phyloP scores from a whole-genome alignment of 2,329 filamentous ascomycete species.

The Botrytis aclada region DNA sequence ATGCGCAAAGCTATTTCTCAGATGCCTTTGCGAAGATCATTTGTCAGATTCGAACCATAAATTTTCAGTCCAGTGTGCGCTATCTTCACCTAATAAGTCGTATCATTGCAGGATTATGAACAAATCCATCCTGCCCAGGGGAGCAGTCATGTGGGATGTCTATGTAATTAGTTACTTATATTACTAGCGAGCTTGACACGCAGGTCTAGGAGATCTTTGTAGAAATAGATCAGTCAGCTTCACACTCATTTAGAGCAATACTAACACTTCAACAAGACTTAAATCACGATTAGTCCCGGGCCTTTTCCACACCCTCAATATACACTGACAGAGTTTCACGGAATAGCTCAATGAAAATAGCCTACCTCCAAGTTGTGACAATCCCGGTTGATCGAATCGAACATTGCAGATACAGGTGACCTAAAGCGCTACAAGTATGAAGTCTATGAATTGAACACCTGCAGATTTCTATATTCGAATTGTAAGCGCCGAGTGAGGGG shows the following conservation, averaged over 20 bases:
- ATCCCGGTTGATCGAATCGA: too few species aligned
- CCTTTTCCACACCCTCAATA: too few species aligned
- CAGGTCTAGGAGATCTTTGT: background rate
- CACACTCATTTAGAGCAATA: background rate
- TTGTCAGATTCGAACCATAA: background rate
- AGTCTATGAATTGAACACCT: too few species aligned
- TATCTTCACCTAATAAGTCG: too few species aligned
- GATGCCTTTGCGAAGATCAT: background rate
- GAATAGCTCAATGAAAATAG: too few species aligned
- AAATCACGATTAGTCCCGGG: too few species aligned
- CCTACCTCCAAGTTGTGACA: too few species aligned
- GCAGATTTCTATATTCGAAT: too few species aligned
- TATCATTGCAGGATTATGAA: background rate
- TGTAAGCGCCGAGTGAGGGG: too few species aligned
- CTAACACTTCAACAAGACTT: background rate
- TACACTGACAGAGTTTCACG: background rate
- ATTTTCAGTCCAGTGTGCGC: background rate
- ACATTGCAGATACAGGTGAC: too few species aligned
- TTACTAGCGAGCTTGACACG: background rate
- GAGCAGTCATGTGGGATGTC: background rate
- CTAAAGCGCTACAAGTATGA: too few species aligned
- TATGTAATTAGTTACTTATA: background rate
- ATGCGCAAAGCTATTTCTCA: background rate
- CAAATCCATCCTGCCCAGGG: background rate
- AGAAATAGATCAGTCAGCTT: background rate